Evolutionary conservation across 495 filamentous ascomycete species (phyloP).

Genomic region (Astrocystis sublimbata): DNA sequence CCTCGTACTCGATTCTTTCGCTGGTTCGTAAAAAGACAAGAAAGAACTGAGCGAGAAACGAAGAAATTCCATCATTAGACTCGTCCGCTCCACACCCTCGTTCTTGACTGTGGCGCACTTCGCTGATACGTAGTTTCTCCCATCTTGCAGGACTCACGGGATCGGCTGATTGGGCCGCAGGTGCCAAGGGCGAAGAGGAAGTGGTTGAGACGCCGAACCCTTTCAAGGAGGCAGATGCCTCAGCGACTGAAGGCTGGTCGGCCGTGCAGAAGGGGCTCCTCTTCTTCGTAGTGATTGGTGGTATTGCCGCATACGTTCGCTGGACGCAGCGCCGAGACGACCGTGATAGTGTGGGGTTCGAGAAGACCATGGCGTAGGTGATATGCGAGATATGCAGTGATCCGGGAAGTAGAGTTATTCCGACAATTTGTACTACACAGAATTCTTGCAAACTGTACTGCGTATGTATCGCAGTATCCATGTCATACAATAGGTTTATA

Average conservation of each 20-base stretch:
- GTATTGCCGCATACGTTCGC: conserved; percentile 37
- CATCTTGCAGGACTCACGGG: conserved; percentile 29
- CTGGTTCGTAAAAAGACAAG: conserved; percentile 12
- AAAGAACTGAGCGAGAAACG: conserved; percentile 14
- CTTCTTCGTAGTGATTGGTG: conserved; percentile 40
- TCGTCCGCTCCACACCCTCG: conserved; percentile 24
- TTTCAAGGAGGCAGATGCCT: conserved; percentile 17
- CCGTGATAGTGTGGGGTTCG: conserved; percentile 21
- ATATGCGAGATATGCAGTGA: conserved; percentile 1
- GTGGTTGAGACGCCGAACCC: background rate
- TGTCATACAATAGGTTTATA: background rate
- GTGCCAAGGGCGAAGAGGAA: conserved; percentile 26
- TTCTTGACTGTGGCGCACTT: conserved; percentile 17
- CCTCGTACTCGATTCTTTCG: conserved; percentile 12
- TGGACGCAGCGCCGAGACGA: conserved; percentile 23
- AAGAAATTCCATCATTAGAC: conserved; percentile 13
- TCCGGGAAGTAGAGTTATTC: background rate
- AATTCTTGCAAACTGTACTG: too few species aligned
- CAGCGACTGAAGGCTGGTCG: conserved; percentile 32
- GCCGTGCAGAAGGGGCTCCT: conserved; percentile 40
- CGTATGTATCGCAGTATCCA: conserved; percentile 11
- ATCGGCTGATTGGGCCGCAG: conserved; percentile 32
- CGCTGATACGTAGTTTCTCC: conserved; percentile 33
- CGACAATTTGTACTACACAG: too few species aligned
- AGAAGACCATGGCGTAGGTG: conserved; percentile 31